Percentiles rank a stretch among this genome's conserved stretches.
Evolutionary conservation across 805 yeast genomes (phyloP).

Genomic region (Candida koratica): DNA sequence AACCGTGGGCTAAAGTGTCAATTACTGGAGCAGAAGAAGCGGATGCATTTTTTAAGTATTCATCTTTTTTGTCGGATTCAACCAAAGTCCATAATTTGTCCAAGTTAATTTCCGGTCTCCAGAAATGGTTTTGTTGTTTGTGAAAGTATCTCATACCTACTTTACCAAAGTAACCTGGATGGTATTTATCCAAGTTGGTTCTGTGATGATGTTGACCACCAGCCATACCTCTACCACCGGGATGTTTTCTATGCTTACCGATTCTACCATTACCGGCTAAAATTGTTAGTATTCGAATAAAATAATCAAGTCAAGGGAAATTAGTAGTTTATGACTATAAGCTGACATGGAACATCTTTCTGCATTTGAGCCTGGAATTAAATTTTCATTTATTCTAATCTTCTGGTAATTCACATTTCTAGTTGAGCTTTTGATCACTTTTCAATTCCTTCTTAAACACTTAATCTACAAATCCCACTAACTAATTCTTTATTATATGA

Average conservation of each 20-base stretch:
- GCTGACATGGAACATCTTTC: too few species aligned
- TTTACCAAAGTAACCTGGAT: conserved; percentile 99
- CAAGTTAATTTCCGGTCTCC: conserved; percentile 97
- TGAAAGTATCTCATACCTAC: conserved; percentile 99
- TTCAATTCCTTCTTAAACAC: too few species aligned
- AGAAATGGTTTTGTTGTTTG: conserved; percentile 89
- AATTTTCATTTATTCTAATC: too few species aligned
- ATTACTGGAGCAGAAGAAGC: conserved; percentile 96
- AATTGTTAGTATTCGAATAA: conserved; percentile 38
- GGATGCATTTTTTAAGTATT: conserved; percentile 79
- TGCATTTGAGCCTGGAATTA: too few species aligned
- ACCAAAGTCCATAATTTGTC: conserved; percentile 98
- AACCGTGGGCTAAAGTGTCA: conserved; percentile 98
- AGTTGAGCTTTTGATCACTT: too few species aligned
- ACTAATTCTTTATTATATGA: background rate
- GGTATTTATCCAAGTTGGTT: conserved; percentile 99
- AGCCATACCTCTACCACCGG: conserved; percentile 99
- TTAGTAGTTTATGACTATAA: too few species aligned
- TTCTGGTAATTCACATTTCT: too few species aligned
- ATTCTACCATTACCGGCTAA: conserved; percentile 99
- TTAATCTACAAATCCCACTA: background rate
- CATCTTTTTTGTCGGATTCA: conserved; percentile 90
- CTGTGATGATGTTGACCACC: conserved; percentile 99
- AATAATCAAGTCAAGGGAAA: too few species aligned
- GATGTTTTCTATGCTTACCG: conserved; percentile 99